These are phyloP conservation scores for Euptelea pleiosperma DNA, from an alignment of 164 flowering plant species.

Conservation along the genomic window DNA sequence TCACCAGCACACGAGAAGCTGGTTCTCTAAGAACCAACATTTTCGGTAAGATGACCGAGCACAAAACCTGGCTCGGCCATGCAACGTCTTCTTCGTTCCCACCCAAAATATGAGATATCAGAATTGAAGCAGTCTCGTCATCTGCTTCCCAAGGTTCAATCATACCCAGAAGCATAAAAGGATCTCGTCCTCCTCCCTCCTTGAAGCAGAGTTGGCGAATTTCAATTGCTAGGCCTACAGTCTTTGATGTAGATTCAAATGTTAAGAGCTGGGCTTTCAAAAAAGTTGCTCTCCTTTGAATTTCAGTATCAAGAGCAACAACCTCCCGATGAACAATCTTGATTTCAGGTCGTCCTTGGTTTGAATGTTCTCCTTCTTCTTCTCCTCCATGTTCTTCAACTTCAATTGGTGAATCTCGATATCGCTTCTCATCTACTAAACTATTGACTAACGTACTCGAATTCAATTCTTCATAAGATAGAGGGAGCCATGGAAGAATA, in stretches of 20 bases:
- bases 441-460: conserved; percentile 5
- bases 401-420: conserved; percentile 13
- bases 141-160: conserved; percentile 73
- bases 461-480: conserved; percentile 32
- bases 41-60: conserved; percentile 62
- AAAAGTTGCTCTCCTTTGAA: conserved; percentile 28
- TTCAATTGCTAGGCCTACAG: conserved; percentile 40
- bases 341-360: conserved; percentile 19
- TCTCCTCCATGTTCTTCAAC: conserved; percentile 19
- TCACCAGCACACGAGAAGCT: conserved; percentile 54
- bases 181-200: conserved; percentile 16
- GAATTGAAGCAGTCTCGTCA: conserved; percentile 54
- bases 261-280: conserved; percentile 37
- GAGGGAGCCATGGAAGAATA: conserved; percentile 73
- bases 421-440: conserved; percentile 7
- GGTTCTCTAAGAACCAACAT: conserved; percentile 50
- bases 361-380: conserved; percentile 18
- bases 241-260: conserved; percentile 36
- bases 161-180: conserved; percentile 38
- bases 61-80: conserved; percentile 62
- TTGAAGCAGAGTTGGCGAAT: conserved; percentile 44
- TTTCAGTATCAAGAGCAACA: conserved; percentile 33
- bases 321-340: conserved; percentile 10
- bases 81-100: conserved; percentile 33
- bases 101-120: conserved; percentile 43